Evolutionary conservation across 306 rosid genomes (phyloP), one percentile per base, ranked within the genome.

Genomic region (Ziziphus jujuba): DNA sequence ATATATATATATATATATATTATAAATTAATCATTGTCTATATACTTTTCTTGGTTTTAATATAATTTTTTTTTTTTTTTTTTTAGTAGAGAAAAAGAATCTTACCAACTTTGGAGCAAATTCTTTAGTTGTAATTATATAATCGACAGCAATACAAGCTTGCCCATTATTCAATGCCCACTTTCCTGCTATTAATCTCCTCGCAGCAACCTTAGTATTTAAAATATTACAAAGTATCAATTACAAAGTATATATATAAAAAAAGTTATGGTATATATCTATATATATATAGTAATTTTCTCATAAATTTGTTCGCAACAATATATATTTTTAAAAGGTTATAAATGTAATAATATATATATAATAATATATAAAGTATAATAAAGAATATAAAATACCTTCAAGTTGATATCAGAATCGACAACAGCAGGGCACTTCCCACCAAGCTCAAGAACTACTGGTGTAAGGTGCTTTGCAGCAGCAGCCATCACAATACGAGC

Each of bases 401-500:
- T 86, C 62, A 91, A 82, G 75, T 91, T 68, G 58, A 84, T 72
- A 80, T 91, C 54, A 24, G 97, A 82, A 54, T 91, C 89, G 21
- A 91, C 92, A 70, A 91, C 89, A 52, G 92, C 95, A 0, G 97
- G 97, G 66, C 92, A 91, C 76, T 91, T 91, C 54, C 97, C 97
- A 50, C 97, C 95, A 33, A 91, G 95, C 72, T 91, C 97, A 40
- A 91, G 74, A 73, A 81, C 65, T 49, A 91, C 92, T 7, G 97
- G 97, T 11, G 95, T 88, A 52, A 91, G 92, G 76, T 91, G 95
- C 77, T 91, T 91, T 62, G 92, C 92, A 25, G 97, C 95, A n/a
- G 97, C 97, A 63, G 95, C 87, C 97, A 91, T 79, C 75, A 91
- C 95, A 58, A 91, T 88, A 62, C 90, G 91, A 45, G 88, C 97